Conservation (phyloP, 805 yeast genomes). For the Wickerhamomyces bovis region DNA sequence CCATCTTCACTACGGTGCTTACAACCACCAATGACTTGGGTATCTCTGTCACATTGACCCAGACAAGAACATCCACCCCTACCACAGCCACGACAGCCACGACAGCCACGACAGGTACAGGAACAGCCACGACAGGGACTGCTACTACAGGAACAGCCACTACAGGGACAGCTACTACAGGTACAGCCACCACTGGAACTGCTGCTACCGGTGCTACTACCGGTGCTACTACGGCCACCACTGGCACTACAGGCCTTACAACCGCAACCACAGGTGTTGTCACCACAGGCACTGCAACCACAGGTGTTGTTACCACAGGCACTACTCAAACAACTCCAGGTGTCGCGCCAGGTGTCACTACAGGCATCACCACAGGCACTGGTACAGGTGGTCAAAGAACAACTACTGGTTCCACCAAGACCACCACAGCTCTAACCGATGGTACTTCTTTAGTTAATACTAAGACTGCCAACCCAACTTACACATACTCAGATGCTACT, state of each 20-base stretch:
- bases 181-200: slow-evolving; percentile 2
- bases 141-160: slow-evolving; percentile 2
- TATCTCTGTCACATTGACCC: slow-evolving; percentile 20
- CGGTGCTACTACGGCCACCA: slow-evolving; percentile 1
- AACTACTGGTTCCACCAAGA: slow-evolving; percentile 10
- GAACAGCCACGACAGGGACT: slow-evolving; percentile 6
- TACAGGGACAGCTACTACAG: slow-evolving; percentile 4
- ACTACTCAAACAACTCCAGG: slow-evolving; percentile 10
- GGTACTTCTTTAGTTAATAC: slow-evolving; percentile 7
- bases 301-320: slow-evolving; percentile 10
- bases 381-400: slow-evolving; percentile 9
- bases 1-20: slow-evolving; percentile 15
- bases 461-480: slow-evolving; percentile 18
- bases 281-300: slow-evolving; percentile 11
- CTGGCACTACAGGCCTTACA: slow-evolving; percentile 5
- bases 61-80: neutral
- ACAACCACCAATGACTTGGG: slow-evolving; percentile 22
- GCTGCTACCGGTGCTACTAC: slow-evolving; percentile 1
- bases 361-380: slow-evolving; percentile 4
- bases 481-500: slow-evolving; percentile 24
- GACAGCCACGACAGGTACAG: slow-evolving; percentile 20
- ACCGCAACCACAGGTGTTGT: slow-evolving; percentile 7
- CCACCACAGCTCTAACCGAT: slow-evolving; percentile 20
- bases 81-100: slow-evolving; percentile 14
- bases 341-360: slow-evolving; percentile 9